Base-by-base conservation (phyloP, 345 rosid species). In the Euclidium syriacum region DNA sequence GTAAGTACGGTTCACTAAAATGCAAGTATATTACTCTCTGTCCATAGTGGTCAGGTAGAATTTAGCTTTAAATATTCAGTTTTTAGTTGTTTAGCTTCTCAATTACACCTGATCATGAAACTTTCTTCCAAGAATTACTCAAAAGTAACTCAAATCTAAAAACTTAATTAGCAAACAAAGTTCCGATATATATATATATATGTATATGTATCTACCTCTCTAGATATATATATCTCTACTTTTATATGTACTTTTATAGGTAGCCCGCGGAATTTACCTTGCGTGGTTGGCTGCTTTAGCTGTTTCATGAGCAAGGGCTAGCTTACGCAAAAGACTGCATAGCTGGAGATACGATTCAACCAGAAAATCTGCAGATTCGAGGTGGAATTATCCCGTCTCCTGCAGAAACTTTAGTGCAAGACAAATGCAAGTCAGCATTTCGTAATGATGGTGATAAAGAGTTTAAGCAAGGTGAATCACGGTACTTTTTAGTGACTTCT, bases 271-370 rank as follows among this genome's bases (percentile, higher is more conserved):
- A 58, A 26, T 15, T n/a, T 27, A 42, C 53, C 42, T 60, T 26
- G 23, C 60, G 67, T 65, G 79, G 10, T 18, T 33, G 11, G 75
- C 68, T 54, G 91, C 85, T 73, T 79, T 84, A 33, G 91, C 91
- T 20, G 85, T 83, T 49, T 83, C 74, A 14, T 83, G 75, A 51
- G 51, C 88, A 10, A 76, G 29, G 3, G 96, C 76, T 47, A 88
- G 74, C 79, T 88, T 88, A 7, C 87, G 85, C 54, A 89, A 69
- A 36, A 84, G 86, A 35, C 95, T 88, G 4, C 89, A 81, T 14
- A 89, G 73, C 80, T 86, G 94, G 76, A 84, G 85, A 74, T 81
- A 82, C 11, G 83, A 86, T 39, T 92, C 94, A 44, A 84, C 91
- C n/a, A n/a, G n/a, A n/a, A n/a, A n/a, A 7, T 95, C 89, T 85